Conservation (phyloP, 495 filamentous ascomycete species). For the Aspergillus haitiensis region DNA sequence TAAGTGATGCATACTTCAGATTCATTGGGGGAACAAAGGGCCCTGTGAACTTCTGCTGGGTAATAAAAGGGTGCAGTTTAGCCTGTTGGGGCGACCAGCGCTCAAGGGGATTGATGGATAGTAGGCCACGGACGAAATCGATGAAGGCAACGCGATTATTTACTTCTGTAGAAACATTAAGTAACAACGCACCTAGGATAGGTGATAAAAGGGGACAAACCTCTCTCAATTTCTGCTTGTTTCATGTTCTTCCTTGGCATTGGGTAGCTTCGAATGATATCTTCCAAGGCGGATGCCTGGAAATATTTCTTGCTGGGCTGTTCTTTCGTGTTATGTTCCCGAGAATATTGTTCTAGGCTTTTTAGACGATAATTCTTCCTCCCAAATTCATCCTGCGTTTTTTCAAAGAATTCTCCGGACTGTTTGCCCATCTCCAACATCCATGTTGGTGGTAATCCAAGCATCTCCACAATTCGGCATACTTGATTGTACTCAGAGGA, state of each 20-base stretch:
- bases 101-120: constrained; percentile 95
- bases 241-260: constrained; percentile 99
- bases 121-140: constrained; percentile 93
- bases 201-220: constrained; percentile 52
- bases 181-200: background rate
- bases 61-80: constrained; percentile 97
- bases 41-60: constrained; percentile 94
- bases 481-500: constrained; percentile 99
- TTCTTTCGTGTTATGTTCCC: constrained; percentile 94
- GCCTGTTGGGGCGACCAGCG: constrained; percentile 98
- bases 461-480: constrained; percentile 96
- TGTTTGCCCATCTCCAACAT: constrained; percentile 99
- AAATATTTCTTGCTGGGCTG: constrained; percentile 99
- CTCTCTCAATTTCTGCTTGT: constrained; percentile 91
- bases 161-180: constrained; percentile 69
- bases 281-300: constrained; percentile 85
- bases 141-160: constrained; percentile 98
- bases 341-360: constrained; percentile 94
- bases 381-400: constrained; percentile 87
- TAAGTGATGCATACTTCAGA: constrained; percentile 76
- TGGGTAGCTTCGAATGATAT: constrained; percentile 95
- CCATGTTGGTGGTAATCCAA: constrained; percentile 94
- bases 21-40: constrained; percentile 98
- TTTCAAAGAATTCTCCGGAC: constrained; percentile 96
- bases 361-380: constrained; percentile 89